phyloP scores from a whole-genome alignment of 306 rosid species.

The Ormosia semicastrata region DNA sequence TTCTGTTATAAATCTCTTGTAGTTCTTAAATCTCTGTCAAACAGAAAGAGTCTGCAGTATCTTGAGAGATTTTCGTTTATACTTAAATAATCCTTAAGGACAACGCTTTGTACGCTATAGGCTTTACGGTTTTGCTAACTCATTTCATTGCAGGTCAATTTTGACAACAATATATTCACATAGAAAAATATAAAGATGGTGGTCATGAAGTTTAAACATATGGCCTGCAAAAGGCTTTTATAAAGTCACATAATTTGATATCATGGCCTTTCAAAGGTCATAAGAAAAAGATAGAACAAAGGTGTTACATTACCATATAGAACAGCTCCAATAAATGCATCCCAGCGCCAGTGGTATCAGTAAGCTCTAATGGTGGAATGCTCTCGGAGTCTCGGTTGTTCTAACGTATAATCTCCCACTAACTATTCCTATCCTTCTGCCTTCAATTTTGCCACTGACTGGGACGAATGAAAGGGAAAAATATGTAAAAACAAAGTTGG shows the following conservation, averaged over 20 bases:
- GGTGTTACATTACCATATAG: conserved; percentile 59
- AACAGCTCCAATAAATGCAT: conserved; percentile 94
- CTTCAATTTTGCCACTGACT: conserved; percentile 75
- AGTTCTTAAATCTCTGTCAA: no score
- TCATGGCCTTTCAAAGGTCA: conserved; percentile 3
- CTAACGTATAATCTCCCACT: conserved; percentile 70
- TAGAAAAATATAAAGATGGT: no score
- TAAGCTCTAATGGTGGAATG: conserved; percentile 68
- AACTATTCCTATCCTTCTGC: conserved; percentile 71
- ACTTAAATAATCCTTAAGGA: no score
- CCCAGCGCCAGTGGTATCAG: conserved; percentile 95
- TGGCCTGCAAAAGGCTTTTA: neutral
- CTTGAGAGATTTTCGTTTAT: no score
- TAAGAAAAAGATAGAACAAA: conserved; percentile 16
- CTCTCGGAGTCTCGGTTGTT: conserved; percentile 61
- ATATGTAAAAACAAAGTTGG: neutral
- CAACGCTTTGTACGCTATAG: no score
- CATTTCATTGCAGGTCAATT: no score
- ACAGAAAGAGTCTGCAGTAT: no score
- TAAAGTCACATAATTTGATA: neutral
- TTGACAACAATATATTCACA: no score
- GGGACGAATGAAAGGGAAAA: conserved; percentile 25
- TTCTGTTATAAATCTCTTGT: no score
- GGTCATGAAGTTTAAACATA: neutral
- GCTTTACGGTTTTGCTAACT: no score